Percentiles rank a stretch among this genome's conserved stretches.
phyloP scores from a whole-genome alignment of 73 alveolate genomes.

The Paramecium tetraurelia region DNA sequence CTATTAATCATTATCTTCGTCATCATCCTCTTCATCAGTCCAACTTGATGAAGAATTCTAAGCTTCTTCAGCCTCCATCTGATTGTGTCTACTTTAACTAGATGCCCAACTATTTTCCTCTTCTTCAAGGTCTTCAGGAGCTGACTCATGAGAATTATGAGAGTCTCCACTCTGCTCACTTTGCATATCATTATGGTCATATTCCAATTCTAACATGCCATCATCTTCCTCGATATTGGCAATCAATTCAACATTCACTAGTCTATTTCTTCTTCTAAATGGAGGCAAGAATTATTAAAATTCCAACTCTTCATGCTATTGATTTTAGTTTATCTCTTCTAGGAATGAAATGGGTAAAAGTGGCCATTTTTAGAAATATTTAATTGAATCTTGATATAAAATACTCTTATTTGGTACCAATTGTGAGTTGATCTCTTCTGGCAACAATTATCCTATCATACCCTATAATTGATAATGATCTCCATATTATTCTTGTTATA shows the following conservation, averaged over 20 bases:
- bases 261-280: background rate
- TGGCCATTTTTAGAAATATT: slow-evolving; percentile 25
- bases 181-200: background rate
- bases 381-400: background rate
- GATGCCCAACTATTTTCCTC: slow-evolving; percentile 24
- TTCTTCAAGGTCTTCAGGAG: background rate
- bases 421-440: background rate
- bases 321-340: background rate
- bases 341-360: background rate
- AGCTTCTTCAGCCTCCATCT: background rate
- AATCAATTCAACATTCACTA: background rate
- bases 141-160: background rate
- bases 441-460: slow-evolving; percentile 19
- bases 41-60: background rate
- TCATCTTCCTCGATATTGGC: slow-evolving; percentile 23
- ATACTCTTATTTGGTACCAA: background rate
- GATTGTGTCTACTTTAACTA: background rate
- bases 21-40: slow-evolving; percentile 32
- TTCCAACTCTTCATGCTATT: background rate
- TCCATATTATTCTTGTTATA: background rate
- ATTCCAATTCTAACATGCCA: background rate
- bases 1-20: background rate
- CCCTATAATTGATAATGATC: background rate
- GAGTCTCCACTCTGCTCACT: background rate
- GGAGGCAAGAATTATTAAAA: background rate